Percentiles rank a stretch among this genome's conserved stretches.
These are phyloP conservation scores for Solanum microdontum DNA, from an alignment of 257 asterid species.

Conservation along the genomic window DNA sequence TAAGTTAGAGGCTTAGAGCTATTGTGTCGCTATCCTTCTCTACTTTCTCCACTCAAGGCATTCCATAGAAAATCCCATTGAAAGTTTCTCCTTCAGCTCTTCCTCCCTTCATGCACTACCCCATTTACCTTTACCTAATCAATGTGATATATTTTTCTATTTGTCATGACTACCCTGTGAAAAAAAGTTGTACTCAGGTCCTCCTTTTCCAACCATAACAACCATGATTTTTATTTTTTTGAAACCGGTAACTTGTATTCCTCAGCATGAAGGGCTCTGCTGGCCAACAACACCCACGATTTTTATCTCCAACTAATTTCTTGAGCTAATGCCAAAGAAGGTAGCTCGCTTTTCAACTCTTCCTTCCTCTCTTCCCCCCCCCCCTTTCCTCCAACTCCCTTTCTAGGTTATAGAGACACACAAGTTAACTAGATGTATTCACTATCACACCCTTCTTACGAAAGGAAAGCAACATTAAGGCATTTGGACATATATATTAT, in stretches of 20 bases:
- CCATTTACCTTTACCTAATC: not conserved
- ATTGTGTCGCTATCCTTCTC: not conserved
- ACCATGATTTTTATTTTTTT: not conserved
- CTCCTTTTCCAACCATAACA: not conserved
- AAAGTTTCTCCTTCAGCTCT: not conserved
- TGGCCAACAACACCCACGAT: not conserved
- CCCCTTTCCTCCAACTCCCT: not conserved
- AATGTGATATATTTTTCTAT: not conserved
- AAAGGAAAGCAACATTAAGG: not conserved
- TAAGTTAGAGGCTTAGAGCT: not conserved
- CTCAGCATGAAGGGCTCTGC: not conserved
- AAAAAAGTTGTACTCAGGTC: not conserved
- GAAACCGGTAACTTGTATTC: not conserved
- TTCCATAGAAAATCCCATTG: not conserved
- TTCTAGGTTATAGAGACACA: not conserved
- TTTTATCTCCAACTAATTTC: not conserved
- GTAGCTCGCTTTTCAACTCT: not conserved
- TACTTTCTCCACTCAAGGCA: not conserved
- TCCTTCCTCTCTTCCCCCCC: not conserved
- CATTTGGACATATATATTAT: not conserved
- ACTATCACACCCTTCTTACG: not conserved
- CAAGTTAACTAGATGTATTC: not conserved
- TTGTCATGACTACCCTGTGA: not conserved
- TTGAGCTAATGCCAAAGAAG: not conserved
- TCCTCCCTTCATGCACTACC: not conserved